Percentiles rank a stretch among this genome's conserved stretches.
phyloP scores from a whole-genome alignment of 2,329 filamentous ascomycete species.

The Didymella sp. region DNA sequence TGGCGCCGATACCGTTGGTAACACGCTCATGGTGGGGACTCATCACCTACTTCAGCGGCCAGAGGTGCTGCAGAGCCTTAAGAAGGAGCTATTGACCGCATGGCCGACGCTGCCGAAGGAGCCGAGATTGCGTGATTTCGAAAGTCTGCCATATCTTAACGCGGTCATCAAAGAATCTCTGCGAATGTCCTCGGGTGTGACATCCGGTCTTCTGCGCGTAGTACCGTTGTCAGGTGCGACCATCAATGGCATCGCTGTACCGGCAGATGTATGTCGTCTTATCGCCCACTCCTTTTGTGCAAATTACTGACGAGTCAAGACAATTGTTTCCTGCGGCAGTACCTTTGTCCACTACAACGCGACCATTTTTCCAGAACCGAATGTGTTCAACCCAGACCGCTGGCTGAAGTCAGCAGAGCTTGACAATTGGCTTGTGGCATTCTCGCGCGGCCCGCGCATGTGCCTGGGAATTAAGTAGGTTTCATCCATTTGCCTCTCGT shows the following conservation, averaged over 20 bases:
- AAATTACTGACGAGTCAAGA: slow-evolving; percentile 16
- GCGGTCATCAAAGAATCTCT: slow-evolving; percentile 53
- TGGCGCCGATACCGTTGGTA: slow-evolving; percentile 55
- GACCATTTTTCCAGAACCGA: slow-evolving; percentile 40
- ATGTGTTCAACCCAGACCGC: slow-evolving; percentile 41
- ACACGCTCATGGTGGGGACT: slow-evolving; percentile 52
- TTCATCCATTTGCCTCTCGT: background rate
- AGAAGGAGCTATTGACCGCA: slow-evolving; percentile 47
- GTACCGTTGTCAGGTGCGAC: slow-evolving; percentile 33
- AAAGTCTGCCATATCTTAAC: slow-evolving; percentile 46
- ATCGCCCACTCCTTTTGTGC: background rate
- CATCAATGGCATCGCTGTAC: slow-evolving; percentile 29
- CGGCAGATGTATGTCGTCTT: slow-evolving; percentile 26
- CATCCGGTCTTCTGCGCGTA: slow-evolving; percentile 33
- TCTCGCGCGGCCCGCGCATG: slow-evolving; percentile 47
- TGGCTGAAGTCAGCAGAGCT: slow-evolving; percentile 39
- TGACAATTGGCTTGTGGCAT: slow-evolving; percentile 43
- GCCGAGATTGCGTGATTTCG: slow-evolving; percentile 45
- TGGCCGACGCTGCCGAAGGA: slow-evolving; percentile 47
- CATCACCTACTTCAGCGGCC: slow-evolving; percentile 52
- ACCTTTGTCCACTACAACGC: slow-evolving; percentile 45
- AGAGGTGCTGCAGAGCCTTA: slow-evolving; percentile 43
- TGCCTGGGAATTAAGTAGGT: slow-evolving; percentile 43
- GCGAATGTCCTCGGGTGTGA: slow-evolving; percentile 47
- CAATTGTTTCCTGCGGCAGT: slow-evolving; percentile 41